phyloP scores from a whole-genome alignment of 208 protist species.

The Wallacemonas sp. region DNA sequence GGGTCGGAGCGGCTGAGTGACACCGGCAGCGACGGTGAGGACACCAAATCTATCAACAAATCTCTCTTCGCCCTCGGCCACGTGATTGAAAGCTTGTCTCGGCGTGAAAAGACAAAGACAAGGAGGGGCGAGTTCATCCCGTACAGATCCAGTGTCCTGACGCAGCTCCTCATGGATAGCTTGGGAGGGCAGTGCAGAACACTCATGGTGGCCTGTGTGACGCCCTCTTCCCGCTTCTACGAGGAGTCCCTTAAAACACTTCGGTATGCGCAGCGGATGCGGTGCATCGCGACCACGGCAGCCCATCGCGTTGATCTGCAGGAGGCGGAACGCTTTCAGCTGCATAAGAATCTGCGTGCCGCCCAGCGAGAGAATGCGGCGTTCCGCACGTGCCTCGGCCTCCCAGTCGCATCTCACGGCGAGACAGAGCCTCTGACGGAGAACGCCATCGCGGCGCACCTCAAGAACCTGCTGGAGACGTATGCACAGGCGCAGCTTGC shows the following conservation, averaged over 20 bases:
- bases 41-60: constrained; percentile 90
- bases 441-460: neutral
- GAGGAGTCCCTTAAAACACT: constrained; percentile 84
- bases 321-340: constrained; percentile 50
- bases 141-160: constrained; percentile 87
- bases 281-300: constrained; percentile 51
- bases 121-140: constrained; percentile 51
- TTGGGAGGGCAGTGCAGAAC: constrained; percentile 73
- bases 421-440: constrained; percentile 17
- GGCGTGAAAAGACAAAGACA: constrained; percentile 8
- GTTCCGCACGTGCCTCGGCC: constrained; percentile 40
- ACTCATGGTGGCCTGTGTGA: constrained; percentile 83
- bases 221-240: constrained; percentile 61
- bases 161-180: constrained; percentile 87
- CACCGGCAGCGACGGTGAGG: constrained; percentile 69
- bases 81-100: constrained; percentile 83
- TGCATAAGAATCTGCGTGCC: constrained; percentile 35
- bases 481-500: neutral
- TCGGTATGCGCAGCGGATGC: constrained; percentile 74
- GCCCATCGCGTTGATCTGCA: constrained; percentile 65
- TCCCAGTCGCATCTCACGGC: constrained; percentile 20
- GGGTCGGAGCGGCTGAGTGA: constrained; percentile 91
- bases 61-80: constrained; percentile 90
- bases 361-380: constrained; percentile 56
- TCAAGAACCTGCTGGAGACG: constrained; percentile 11